Evolutionary conservation across 2,329 filamentous ascomycete genomes (phyloP).

Genomic region (Fusarium oxysporum): DNA sequence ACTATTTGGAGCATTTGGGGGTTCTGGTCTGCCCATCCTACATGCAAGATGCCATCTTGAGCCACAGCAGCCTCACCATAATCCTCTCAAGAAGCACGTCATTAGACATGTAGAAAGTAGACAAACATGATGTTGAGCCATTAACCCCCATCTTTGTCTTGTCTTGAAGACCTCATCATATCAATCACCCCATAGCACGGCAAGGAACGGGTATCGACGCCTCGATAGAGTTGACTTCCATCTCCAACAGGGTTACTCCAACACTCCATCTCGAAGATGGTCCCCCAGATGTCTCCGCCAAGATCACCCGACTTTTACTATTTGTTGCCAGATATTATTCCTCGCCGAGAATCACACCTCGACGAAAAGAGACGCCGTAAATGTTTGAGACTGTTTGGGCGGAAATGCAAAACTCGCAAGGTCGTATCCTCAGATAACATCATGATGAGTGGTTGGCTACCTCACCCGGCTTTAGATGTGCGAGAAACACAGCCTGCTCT

Average conservation of each 20-base stretch:
- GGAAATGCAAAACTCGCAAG: slow-evolving; percentile 29
- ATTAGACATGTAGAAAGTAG: not conserved
- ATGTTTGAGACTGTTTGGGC: not conserved
- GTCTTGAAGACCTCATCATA: not conserved
- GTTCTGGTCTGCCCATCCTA: not conserved
- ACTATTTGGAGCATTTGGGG: slow-evolving; percentile 16
- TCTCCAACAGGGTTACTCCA: not conserved
- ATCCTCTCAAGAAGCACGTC: not conserved
- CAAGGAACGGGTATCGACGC: slow-evolving; percentile 26
- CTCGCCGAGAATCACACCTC: slow-evolving; percentile 10
- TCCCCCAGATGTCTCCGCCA: slow-evolving; percentile 10
- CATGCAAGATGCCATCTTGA: not conserved
- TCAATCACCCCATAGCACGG: slow-evolving; percentile 10
- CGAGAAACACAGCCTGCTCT: slow-evolving; percentile 15
- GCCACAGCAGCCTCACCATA: not conserved
- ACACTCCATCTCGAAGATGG: not conserved
- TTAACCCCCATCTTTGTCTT: not conserved
- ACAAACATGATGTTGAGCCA: not conserved
- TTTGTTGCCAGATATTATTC: slow-evolving; percentile 29
- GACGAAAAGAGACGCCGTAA: not conserved
- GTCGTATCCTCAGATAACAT: slow-evolving; percentile 7
- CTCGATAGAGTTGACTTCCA: not conserved
- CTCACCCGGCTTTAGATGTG: slow-evolving; percentile 41
- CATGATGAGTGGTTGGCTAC: slow-evolving; percentile 12
- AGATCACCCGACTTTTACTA: slow-evolving; percentile 18